Evolutionary conservation across 2,329 filamentous ascomycete species (phyloP), one percentile per base, ranked within the genome.

Genomic region (Cryphonectria radicalis): DNA sequence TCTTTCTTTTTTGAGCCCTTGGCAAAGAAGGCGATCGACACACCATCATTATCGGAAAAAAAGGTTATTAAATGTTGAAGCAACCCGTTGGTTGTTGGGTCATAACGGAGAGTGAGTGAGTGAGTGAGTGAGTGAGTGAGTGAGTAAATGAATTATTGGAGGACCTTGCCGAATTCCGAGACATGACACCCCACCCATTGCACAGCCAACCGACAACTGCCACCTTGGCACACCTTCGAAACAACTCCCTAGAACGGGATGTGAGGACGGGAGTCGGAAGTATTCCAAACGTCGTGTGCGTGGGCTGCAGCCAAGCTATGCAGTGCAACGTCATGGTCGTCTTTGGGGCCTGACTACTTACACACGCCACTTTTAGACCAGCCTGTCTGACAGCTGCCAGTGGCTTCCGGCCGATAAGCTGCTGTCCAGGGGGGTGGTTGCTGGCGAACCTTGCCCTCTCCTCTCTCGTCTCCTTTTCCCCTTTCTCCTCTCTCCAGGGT

Each of bases 281-380:
- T 11, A 40, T n/a, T 35, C 35, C 32, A 37, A 7, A 35, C 14
- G 32, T 32, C 28, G 28, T 3, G 28, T 3, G 28, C 3, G 28
- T 32, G 28, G 59, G 59, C 59, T 62, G 59, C 32, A 35, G 59
- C 59, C 59, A 8, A 40, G 59, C 35, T 19, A 62, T 62, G 59
- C 59, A 40, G 32, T 62, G 19, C 59, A 5, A 62, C 59, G 59
- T 59, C 55, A 22, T 59, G n/a, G 3, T 22, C 4, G 14, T 28
- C 4, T 14, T 4, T 13, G 4, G 53, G 11, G n/a, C 53, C 11
- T 28, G 53, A 8, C 42, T 43, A 5, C 37, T 2, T 40, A 10
- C 28, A 11, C 10, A 40, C 42, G 17, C 13, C 14, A 17, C 13
- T 11, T 13, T 11, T n/a, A n/a, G 17, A 17, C 42, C 14, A 17